Evolutionary conservation across 805 yeast species (phyloP), one percentile per base, ranked within the genome.

Genomic region (Komagataella ulmi): DNA sequence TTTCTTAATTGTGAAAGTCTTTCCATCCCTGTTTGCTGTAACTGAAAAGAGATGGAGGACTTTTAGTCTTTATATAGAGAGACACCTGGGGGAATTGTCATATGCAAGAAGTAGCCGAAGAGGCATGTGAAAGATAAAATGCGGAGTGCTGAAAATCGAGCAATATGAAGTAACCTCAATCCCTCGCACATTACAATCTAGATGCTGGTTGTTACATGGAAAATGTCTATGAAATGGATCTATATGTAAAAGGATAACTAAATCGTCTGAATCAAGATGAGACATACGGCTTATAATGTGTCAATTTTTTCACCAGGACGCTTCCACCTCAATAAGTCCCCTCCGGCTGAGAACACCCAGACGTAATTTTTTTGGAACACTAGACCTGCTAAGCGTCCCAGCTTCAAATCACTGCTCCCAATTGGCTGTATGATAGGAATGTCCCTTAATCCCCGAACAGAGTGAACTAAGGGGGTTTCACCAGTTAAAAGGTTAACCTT

Each of bases 311-410:
- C 19, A 44, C 19, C 23, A 17, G 65, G 66, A 51, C 69, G 54
- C 44, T 36, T 53, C 82, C 79, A 70, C 52, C 71, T 59, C 2
- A 69, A 54, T 10, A 66, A 53, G 54, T 70, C 74, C 3, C 74
- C 74, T 1, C 69, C 64, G 7, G 64, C 55, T 5, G 63, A 58
- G 53, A 66, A 65, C 1, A 67, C 67, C 74, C 74, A 70, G 7
- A 69, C 60, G 30, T 57, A 66, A 14, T 57, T 57, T 17, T 61
- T 54, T 24, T 64, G 63, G 49, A 66, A 66, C 48, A 57, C 59
- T 7, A 68, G 50, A 1, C 68, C 65, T 46, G 64, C 55, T 45
- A 69, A 50, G 19, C 72, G 52, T 3, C 73, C 73, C 10, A 70
- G 53, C 12, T 52, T 53, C 7, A 68, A 51, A 47, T 67, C 59